phyloP scores from a whole-genome alignment of 2,329 filamentous ascomycete species.

The Diaporthe batatas region DNA sequence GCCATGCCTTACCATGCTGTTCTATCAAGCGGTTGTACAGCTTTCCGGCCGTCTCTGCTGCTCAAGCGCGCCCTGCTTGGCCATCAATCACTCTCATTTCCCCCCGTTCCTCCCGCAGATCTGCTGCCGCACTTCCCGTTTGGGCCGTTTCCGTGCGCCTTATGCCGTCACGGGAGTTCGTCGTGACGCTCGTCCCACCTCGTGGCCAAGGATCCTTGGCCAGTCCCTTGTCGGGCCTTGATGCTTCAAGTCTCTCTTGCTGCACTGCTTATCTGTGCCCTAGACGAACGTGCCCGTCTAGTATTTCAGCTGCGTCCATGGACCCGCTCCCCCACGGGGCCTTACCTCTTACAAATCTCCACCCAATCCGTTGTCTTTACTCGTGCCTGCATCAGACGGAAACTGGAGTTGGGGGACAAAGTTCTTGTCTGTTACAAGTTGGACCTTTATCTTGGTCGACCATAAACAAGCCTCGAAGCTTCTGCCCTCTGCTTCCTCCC shows the following conservation, averaged over 20 bases:
- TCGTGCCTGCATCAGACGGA: conserved; percentile 30
- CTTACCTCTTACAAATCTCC: background rate
- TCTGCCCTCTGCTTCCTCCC: background rate
- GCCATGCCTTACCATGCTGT: background rate
- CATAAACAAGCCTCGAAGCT: conserved; percentile 23
- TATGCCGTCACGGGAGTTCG: conserved; percentile 20
- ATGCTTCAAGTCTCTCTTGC: conserved; percentile 4
- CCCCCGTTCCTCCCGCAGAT: background rate
- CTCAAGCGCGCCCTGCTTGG: conserved; percentile 2
- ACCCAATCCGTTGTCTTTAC: background rate
- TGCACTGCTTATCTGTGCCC: background rate
- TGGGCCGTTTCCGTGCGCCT: conserved; percentile 23
- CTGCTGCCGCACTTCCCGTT: conserved; percentile 20
- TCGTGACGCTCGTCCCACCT: conserved; percentile 20
- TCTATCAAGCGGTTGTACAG: conserved; percentile 6
- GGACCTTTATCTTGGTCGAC: background rate
- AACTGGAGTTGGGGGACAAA: conserved; percentile 31
- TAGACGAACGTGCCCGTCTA: background rate
- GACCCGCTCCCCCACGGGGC: background rate
- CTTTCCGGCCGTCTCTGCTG: background rate
- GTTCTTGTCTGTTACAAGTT: conserved; percentile 36
- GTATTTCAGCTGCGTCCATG: conserved; percentile 20
- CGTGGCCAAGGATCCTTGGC: conserved; percentile 1
- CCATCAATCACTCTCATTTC: background rate
- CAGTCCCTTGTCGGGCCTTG: conserved; percentile 11